Base-by-base conservation (phyloP, 345 rosid species). In the Erysimum cheiranthoides region DNA sequence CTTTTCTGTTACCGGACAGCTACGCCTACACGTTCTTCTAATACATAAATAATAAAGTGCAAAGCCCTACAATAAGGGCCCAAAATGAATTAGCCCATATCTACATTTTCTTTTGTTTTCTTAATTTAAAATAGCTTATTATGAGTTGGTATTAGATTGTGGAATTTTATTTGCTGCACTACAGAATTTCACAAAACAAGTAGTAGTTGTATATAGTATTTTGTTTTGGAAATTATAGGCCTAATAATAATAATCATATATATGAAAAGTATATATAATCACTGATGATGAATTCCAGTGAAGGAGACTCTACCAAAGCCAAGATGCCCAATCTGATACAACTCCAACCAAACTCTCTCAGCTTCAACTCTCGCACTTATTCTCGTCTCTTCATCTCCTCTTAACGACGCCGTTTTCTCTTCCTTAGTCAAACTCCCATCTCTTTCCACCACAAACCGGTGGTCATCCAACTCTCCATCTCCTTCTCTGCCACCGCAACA, bases 271-370 rank as follows among this genome's bases (percentile, higher is more conserved):
- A 18, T 69, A 2, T 56, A 32, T 69, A n/a, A 32, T 43, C 40
- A 57, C 17, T 68, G 70, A 21, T 68, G 70, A 51, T 73, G 76
- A 76, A 61, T 69, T 8, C 86, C 91, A 40, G 85, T 81, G 71
- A 85, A 91, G 16, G 98, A 93, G 68, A 91, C 88, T 79, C 96
- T 83, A 13, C 97, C 97, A 73, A 94, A 91, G 74, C 93, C 90
- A 83, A 92, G 69, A 75, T 91, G 95, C 1, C 91, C 97, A 78
- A 86, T 71, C 71, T 88, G 85, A 74, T 84, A 84, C 75, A 92
- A 59, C 76, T 94, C 96, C 52, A 91, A 70, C 94, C 92, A 88
- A 38, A 90, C 81, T 76, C 82, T 85, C 70, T 87, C 91, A 3
- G 82, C 88, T 71, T 85, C 91, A 30, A 68, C 82, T 68, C 86